Evolutionary conservation across 78 protist genomes (phyloP).

Genomic region (Dictyostelium purpureum): DNA sequence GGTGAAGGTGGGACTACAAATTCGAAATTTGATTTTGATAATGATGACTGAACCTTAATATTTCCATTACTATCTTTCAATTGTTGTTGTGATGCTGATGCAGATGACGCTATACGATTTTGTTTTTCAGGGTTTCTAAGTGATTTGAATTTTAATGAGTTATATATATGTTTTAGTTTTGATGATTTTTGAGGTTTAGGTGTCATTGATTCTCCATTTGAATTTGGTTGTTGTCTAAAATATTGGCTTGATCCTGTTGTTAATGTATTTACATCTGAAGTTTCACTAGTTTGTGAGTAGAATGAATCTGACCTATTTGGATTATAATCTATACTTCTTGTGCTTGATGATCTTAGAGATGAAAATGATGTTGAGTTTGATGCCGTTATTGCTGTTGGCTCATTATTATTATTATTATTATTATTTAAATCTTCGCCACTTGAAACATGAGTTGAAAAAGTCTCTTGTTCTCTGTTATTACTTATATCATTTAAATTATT

Average conservation of each 20-base stretch:
- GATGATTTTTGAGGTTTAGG: neutral
- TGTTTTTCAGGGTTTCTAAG: neutral
- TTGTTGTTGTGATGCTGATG: neutral
- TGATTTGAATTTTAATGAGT: conserved; percentile 26
- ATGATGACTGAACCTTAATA: neutral
- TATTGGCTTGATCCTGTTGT: neutral
- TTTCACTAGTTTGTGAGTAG: neutral
- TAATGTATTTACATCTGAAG: neutral
- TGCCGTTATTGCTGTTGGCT: neutral
- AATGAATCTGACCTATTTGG: conserved; percentile 13
- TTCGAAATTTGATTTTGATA: conserved; percentile 1
- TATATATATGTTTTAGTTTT: conserved; percentile 42
- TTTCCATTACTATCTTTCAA: neutral
- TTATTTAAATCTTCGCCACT: neutral
- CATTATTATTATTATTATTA: neutral
- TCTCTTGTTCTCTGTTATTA: no score
- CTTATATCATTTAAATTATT: no score
- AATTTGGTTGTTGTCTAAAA: neutral
- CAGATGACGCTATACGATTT: neutral
- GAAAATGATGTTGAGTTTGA: neutral
- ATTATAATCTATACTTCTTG: neutral
- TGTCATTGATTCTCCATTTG: neutral
- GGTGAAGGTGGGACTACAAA: conserved; percentile 33
- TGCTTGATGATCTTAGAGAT: conserved; percentile 20
- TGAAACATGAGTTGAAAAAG: no score